phyloP scores from a whole-genome alignment of 805 yeast genomes.

The Ogataea paraovalis region DNA sequence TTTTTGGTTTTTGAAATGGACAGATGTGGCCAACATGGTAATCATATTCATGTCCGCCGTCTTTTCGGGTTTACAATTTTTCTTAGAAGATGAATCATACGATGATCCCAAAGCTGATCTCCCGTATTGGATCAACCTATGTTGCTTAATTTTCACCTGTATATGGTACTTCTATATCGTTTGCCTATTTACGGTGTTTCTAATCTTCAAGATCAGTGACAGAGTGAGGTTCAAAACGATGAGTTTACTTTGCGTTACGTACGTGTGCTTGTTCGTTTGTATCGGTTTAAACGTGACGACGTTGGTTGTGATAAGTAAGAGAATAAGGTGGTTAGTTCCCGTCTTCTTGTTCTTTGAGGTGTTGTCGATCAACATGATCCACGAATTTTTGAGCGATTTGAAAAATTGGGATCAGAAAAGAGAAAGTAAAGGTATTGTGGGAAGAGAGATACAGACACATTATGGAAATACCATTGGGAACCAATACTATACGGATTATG shows the following conservation, averaged over 20 bases:
- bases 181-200: conserved; percentile 36
- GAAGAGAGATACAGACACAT: conserved; percentile 42
- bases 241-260: conserved; percentile 44
- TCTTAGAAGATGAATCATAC: not conserved
- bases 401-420: conserved; percentile 43
- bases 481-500: conserved; percentile 1
- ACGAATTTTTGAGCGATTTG: conserved; percentile 66
- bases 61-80: conserved; percentile 3
- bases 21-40: not conserved
- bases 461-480: not conserved
- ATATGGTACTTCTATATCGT: conserved; percentile 29
- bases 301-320: conserved; percentile 30
- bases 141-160: conserved; percentile 28
- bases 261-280: conserved; percentile 35
- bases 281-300: conserved; percentile 28
- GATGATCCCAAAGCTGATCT: not conserved
- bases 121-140: conserved; percentile 29
- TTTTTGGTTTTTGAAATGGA: not conserved
- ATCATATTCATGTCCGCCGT: not conserved
- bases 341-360: conserved; percentile 45
- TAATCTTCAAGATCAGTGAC: conserved; percentile 35
- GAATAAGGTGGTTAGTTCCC: conserved; percentile 46
- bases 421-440: conserved; percentile 58
- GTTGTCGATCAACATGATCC: conserved; percentile 48
- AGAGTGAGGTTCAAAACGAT: conserved; percentile 44